These are phyloP conservation scores for Phytopythium helicoides DNA, from an alignment of 352 stramenopile species.

Conservation along the genomic window DNA sequence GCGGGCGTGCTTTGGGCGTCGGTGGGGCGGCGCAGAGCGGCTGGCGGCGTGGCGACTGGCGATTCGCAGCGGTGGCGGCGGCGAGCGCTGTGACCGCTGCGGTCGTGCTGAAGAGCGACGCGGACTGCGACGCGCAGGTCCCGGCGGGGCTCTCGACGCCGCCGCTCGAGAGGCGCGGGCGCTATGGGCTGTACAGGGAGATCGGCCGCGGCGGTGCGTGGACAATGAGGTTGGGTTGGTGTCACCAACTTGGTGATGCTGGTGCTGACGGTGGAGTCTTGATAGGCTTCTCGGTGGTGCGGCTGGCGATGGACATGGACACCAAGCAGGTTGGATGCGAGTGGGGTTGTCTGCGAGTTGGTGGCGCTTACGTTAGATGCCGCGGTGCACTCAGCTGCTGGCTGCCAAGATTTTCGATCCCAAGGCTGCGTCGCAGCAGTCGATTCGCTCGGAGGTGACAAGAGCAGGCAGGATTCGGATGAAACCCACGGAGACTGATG, in stretches of 20 bases:
- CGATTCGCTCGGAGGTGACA: slow-evolving; percentile 70
- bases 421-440: slow-evolving; percentile 46
- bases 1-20: neutral
- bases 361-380: too few relatives aligned
- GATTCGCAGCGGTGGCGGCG: neutral
- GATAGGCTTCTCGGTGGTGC: slow-evolving; percentile 65
- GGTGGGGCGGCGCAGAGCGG: neutral
- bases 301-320: slow-evolving; percentile 53
- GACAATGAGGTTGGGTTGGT: too few relatives aligned
- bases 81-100: neutral
- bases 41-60: neutral
- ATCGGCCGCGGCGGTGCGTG: slow-evolving; percentile 53
- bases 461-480: too few relatives aligned
- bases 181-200: slow-evolving; percentile 62
- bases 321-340: slow-evolving; percentile 31
- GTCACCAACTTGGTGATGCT: too few relatives aligned
- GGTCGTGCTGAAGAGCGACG: neutral
- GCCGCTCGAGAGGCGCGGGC: slow-evolving; percentile 23
- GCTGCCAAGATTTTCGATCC: slow-evolving; percentile 79
- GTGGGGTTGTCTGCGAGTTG: neutral
- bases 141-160: neutral
- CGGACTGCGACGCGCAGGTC: neutral
- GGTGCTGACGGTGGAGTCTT: slow-evolving; percentile 2
- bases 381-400: slow-evolving; percentile 26
- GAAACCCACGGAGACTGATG: too few relatives aligned